Conservation (phyloP, 768 basidiomycete genomes). For the Hypholoma sublateritium region DNA sequence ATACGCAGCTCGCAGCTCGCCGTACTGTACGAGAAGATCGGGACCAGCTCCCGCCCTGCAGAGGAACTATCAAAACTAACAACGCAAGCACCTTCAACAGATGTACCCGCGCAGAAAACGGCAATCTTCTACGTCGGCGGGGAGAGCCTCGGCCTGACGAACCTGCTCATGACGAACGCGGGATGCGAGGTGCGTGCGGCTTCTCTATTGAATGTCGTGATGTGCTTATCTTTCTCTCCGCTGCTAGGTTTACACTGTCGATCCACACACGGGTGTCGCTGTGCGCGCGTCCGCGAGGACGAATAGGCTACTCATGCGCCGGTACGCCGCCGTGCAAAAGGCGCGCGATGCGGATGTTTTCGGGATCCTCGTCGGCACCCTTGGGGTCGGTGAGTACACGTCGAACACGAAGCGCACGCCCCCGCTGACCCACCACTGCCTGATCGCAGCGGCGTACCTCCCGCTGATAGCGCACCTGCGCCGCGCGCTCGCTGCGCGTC, state of each 20-base stretch:
- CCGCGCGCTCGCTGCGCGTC: slow-evolving; percentile 55
- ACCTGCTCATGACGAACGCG: slow-evolving; percentile 83
- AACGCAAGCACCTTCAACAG: not conserved
- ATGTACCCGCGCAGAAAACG: slow-evolving; percentile 12
- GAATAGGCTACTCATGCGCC: slow-evolving; percentile 84
- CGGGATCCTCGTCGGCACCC: slow-evolving; percentile 91
- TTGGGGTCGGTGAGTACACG: slow-evolving; percentile 79
- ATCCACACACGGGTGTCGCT: slow-evolving; percentile 50
- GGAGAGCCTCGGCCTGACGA: slow-evolving; percentile 79
- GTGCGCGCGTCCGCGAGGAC: slow-evolving; percentile 63
- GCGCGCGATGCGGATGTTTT: slow-evolving; percentile 93
- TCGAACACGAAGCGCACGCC: too few relatives aligned
- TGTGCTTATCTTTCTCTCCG: too few relatives aligned
- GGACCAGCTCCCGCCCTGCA: slow-evolving; percentile 4
- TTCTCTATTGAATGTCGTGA: too few relatives aligned
- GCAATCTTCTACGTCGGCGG: slow-evolving; percentile 64
- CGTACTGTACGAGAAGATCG: slow-evolving; percentile 32
- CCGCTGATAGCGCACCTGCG: slow-evolving; percentile 86
- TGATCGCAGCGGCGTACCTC: slow-evolving; percentile 72
- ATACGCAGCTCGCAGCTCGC: slow-evolving; percentile 17
- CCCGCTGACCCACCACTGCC: not conserved
- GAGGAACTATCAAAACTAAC: not conserved
- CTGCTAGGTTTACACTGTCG: slow-evolving; percentile 85
- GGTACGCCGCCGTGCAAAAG: slow-evolving; percentile 84
- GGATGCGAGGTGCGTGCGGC: slow-evolving; percentile 50